Evolutionary conservation across 78 protist species (phyloP).

Genomic region (Cavenderia fasciculata): DNA sequence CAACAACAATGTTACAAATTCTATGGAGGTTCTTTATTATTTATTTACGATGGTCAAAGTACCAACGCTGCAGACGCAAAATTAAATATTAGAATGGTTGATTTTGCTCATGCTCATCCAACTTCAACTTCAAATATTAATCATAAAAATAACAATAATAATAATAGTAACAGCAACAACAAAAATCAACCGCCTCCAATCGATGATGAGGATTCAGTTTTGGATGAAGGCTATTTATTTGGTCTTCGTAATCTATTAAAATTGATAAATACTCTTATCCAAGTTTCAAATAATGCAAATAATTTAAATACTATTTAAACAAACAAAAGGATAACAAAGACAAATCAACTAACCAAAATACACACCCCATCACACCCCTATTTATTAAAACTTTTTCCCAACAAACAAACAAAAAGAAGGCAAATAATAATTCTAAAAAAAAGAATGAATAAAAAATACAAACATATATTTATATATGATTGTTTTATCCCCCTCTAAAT

Average conservation of each 20-base stretch:
- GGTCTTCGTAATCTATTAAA: slow-evolving; percentile 56
- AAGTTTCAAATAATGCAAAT: slow-evolving; percentile 19
- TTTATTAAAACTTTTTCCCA: no score
- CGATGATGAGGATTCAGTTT: background rate
- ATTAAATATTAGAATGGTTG: slow-evolving; percentile 69
- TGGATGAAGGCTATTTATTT: slow-evolving; percentile 74
- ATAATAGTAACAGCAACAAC: background rate
- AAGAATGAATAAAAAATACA: no score
- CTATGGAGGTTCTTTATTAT: slow-evolving; percentile 61
- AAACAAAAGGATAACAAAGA: no score
- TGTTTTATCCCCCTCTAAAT: no score
- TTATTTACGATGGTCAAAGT: slow-evolving; percentile 66
- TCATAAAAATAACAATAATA: background rate
- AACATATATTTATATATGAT: no score
- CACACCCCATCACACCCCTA: no score
- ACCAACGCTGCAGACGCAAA: slow-evolving; percentile 45
- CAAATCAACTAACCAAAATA: no score
- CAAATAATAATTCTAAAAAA: no score
- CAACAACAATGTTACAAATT: slow-evolving; percentile 67
- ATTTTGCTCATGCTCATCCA: slow-evolving; percentile 64
- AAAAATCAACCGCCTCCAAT: background rate
- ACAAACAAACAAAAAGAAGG: no score
- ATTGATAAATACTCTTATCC: slow-evolving; percentile 37
- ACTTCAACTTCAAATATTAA: background rate
- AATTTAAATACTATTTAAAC: slow-evolving; percentile 45